Evolutionary conservation across 768 basidiomycete species (phyloP), one percentile per base, ranked within the genome.

Genomic region (Gyrodon lividus): DNA sequence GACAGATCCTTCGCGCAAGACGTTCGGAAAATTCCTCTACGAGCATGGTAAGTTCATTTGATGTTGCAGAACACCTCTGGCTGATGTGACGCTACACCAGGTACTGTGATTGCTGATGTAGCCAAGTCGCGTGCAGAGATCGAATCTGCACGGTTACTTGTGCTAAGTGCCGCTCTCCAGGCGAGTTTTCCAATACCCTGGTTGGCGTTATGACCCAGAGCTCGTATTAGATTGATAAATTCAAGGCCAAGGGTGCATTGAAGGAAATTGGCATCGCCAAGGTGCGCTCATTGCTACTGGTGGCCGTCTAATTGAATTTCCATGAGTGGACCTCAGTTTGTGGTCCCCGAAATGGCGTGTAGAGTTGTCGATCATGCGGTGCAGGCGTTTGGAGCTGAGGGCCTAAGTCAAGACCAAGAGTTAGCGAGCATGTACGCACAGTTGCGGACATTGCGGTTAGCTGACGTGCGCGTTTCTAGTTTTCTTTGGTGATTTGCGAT

Each of bases 231-330:
- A 93, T 98, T 57, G 97, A 99, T 72, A 87, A 85, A 55, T 76
- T 83, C 61, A 83, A 87, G 56, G 91, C 97, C 2, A 99, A 98
- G 69, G 94, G 92, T 26, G 97, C 97, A 0, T 63, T 98, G 67
- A 96, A 97, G 70, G 97, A 98, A 69, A 98, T 99, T 61, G 95
- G 92, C 20, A 91, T 98, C 53, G 93, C 97, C 39, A 99, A 99
- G 79, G 96, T 89, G 55, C 37, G 72, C 12, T 52, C 20, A 28
- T 46, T 46, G 24, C 16, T 6, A 45, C 28, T 24, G 14, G 22
- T 24, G 19, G 10, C 14, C 13, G 13, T 26, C 47, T 22, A 26
- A 14, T 28, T 16, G 46, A 35, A 17, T 23, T 19, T 26, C 47
- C 20, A 5, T 44, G 28, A 17, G 10, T 9, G 34, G 28, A 46